Evolutionary conservation across 371 early-diverging fungal species (phyloP).

Genomic region (Apophysomyces sp.): DNA sequence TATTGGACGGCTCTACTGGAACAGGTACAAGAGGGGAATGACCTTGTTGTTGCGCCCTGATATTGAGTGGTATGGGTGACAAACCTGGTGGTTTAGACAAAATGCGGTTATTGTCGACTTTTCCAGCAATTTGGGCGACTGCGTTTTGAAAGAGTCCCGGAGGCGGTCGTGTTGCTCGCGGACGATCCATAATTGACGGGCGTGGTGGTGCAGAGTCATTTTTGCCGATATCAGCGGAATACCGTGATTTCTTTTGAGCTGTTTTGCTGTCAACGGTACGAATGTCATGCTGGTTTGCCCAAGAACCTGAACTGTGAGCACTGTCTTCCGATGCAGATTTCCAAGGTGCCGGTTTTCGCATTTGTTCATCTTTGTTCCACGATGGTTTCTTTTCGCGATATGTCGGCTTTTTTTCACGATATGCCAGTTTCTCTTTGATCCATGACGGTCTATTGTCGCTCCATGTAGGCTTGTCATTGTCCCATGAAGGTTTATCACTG

Average conservation of each 20-base stretch:
- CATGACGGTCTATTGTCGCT: too few relatives aligned
- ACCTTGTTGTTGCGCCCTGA: conserved; percentile 2
- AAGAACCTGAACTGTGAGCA: background rate
- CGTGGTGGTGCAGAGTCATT: background rate
- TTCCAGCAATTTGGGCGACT: background rate
- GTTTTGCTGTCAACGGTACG: too few relatives aligned
- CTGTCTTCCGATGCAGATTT: background rate
- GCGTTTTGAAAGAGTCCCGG: conserved; percentile 14
- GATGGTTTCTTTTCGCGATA: background rate
- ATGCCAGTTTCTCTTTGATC: background rate
- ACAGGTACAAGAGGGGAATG: background rate
- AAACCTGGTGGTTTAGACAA: conserved; percentile 10
- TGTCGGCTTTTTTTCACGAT: background rate
- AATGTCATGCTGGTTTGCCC: background rate
- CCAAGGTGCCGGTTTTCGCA: background rate
- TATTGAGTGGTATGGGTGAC: conserved; percentile 12
- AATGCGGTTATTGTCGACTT: background rate
- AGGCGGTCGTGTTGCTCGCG: conserved; percentile 6
- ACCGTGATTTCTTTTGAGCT: background rate
- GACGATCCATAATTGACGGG: background rate
- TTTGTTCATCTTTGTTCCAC: background rate
- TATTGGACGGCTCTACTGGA: background rate
- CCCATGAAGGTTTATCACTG: background rate
- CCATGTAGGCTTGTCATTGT: too few relatives aligned
- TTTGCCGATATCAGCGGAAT: background rate